phyloP scores from a whole-genome alignment of 257 asterid species.

The Solanum lycopersicoides region DNA sequence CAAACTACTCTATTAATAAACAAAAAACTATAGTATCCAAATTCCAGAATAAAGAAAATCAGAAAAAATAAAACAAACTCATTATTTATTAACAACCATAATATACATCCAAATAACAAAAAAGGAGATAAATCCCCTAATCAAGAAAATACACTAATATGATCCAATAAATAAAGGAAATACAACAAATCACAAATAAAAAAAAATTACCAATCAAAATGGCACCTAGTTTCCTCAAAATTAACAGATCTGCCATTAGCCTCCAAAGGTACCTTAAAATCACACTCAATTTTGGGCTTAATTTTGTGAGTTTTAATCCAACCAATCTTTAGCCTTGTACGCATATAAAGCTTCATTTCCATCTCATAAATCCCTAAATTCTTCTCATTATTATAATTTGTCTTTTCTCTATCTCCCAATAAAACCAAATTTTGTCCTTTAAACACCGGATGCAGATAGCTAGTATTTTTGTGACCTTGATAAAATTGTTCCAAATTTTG shows the following conservation, averaged over 20 bases:
- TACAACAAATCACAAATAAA: not conserved
- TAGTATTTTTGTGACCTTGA: conserved; percentile 51
- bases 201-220: conserved; percentile 52
- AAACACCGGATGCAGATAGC: conserved; percentile 21
- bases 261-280: conserved; percentile 43
- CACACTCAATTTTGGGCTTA: conserved; percentile 71
- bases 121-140: not conserved
- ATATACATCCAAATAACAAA: not conserved
- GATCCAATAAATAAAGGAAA: not conserved
- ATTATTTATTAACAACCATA: conserved; percentile 18
- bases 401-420: conserved; percentile 32
- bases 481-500: conserved; percentile 31
- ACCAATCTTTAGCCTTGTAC: conserved; percentile 34
- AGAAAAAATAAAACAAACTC: not conserved
- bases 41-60: not conserved
- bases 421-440: conserved; percentile 22
- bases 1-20: not conserved
- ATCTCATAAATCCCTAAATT: conserved; percentile 25
- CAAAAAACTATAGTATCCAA: not conserved
- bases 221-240: conserved; percentile 33
- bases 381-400: conserved; percentile 15
- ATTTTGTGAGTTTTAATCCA: conserved; percentile 34
- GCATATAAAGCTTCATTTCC: conserved; percentile 42
- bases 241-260: conserved; percentile 29
- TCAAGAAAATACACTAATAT: not conserved